These are phyloP conservation scores for Mortierella antarctica DNA, from an alignment of 192 early-diverging fungal species.

Conservation along the genomic window DNA sequence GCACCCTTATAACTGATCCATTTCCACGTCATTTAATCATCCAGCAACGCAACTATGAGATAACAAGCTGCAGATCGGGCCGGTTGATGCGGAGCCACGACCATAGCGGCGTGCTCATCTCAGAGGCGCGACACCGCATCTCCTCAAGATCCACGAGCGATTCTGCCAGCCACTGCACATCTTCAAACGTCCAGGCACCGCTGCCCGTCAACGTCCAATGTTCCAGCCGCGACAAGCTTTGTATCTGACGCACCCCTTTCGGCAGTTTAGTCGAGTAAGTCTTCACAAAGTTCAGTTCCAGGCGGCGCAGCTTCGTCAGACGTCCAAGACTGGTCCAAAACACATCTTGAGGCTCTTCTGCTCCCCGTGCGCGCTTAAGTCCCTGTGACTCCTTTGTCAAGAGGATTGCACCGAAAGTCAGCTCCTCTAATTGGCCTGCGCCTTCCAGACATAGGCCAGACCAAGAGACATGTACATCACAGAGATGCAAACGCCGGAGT, in stretches of 20 bases:
- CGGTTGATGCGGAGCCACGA: slow-evolving; percentile 9
- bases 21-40: neutral
- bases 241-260: neutral
- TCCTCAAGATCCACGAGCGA: neutral
- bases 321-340: too few relatives aligned
- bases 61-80: neutral
- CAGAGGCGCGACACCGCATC: neutral
- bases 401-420: too few relatives aligned
- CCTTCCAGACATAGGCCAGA: too few relatives aligned
- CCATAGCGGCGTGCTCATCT: slow-evolving; percentile 9
- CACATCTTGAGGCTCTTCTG: too few relatives aligned
- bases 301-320: neutral
- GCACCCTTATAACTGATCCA: neutral
- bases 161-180: slow-evolving; percentile 7
- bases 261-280: neutral
- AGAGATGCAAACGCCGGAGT: neutral
- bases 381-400: too few relatives aligned
- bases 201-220: neutral
- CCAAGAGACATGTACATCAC: neutral
- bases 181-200: slow-evolving; percentile 1
- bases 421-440: too few relatives aligned
- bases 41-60: neutral
- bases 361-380: too few relatives aligned
- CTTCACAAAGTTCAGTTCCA: neutral
- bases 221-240: neutral